Conservation (phyloP, 83 land plant species). For the Isoetes engelmannii region DNA sequence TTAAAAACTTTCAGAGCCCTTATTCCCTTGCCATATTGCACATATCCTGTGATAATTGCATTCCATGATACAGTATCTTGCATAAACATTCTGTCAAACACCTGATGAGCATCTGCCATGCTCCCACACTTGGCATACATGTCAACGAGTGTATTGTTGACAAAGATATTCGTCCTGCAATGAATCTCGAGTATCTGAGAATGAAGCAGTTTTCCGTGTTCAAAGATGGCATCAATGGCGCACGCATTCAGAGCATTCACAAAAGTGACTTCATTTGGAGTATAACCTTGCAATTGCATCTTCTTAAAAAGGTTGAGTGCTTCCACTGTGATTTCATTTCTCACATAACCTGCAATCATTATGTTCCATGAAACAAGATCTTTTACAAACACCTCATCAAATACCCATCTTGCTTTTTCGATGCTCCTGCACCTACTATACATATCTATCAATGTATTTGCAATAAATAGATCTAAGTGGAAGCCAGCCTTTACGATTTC, state of each 20-base stretch:
- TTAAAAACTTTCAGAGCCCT: not conserved
- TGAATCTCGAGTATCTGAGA: not conserved
- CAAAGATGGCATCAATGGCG: not conserved
- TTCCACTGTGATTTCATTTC: slow-evolving; percentile 20
- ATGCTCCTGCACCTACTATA: slow-evolving; percentile 37
- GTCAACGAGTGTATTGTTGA: slow-evolving; percentile 6
- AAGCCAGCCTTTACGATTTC: slow-evolving; percentile 32
- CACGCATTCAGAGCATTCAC: not conserved
- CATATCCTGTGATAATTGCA: not conserved
- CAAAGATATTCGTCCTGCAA: not conserved
- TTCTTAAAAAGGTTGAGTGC: slow-evolving; percentile 31
- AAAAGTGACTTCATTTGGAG: slow-evolving; percentile 42
- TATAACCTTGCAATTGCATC: slow-evolving; percentile 33
- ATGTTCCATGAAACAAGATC: slow-evolving; percentile 51
- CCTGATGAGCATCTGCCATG: slow-evolving; percentile 1
- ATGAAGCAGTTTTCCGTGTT: not conserved
- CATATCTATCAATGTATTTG: slow-evolving; percentile 33
- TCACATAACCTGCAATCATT: slow-evolving; percentile 46
- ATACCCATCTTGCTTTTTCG: slow-evolving; percentile 28
- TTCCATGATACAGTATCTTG: slow-evolving; percentile 9
- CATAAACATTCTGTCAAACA: not conserved
- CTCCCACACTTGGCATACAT: slow-evolving; percentile 8
- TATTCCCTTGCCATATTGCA: not conserved
- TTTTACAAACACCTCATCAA: slow-evolving; percentile 26
- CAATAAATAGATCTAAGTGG: slow-evolving; percentile 29